Evolutionary conservation across 2,329 filamentous ascomycete genomes (phyloP).

Genomic region (Ophiostoma montium): DNA sequence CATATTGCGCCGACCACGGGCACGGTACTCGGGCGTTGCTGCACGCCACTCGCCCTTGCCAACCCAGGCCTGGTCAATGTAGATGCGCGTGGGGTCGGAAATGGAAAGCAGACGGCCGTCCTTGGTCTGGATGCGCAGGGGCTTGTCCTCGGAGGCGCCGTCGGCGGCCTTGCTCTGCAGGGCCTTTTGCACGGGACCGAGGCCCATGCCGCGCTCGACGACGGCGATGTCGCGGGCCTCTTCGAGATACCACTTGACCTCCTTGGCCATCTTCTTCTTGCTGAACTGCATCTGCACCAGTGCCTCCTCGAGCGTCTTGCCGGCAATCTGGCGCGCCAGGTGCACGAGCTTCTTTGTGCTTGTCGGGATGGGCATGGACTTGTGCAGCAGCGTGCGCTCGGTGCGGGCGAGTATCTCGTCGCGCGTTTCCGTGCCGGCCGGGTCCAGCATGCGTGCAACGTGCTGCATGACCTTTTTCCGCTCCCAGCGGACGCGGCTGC

Average conservation of each 20-base stretch:
- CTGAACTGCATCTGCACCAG: conserved; percentile 91
- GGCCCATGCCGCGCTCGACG: conserved; percentile 70
- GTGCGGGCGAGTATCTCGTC: conserved; percentile 52
- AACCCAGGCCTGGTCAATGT: conserved; percentile 88
- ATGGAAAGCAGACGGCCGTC: conserved; percentile 60
- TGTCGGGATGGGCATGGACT: conserved; percentile 65
- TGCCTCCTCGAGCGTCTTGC: conserved; percentile 88
- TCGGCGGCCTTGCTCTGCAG: conserved; percentile 12
- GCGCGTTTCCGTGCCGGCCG: conserved; percentile 38
- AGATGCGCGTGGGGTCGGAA: conserved; percentile 65
- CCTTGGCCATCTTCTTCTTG: conserved; percentile 79
- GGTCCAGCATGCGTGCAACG: conserved; percentile 51
- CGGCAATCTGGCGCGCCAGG: conserved; percentile 74
- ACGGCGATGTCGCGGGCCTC: conserved; percentile 71
- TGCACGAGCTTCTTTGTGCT: conserved; percentile 83
- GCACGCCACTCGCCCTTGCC: conserved; percentile 48
- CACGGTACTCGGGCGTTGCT: conserved; percentile 54
- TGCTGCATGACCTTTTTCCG: conserved; percentile 70
- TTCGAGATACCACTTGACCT: conserved; percentile 67
- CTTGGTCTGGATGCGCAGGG: conserved; percentile 54
- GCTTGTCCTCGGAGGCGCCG: conserved; percentile 20
- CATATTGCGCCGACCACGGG: conserved; percentile 54
- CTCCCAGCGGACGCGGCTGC: conserved; percentile 59
- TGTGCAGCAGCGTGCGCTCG: conserved; percentile 40
- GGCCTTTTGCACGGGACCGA: conserved; percentile 32